phyloP scores from a whole-genome alignment of 2,329 filamentous ascomycete genomes.

The Aspergillus flavus region DNA sequence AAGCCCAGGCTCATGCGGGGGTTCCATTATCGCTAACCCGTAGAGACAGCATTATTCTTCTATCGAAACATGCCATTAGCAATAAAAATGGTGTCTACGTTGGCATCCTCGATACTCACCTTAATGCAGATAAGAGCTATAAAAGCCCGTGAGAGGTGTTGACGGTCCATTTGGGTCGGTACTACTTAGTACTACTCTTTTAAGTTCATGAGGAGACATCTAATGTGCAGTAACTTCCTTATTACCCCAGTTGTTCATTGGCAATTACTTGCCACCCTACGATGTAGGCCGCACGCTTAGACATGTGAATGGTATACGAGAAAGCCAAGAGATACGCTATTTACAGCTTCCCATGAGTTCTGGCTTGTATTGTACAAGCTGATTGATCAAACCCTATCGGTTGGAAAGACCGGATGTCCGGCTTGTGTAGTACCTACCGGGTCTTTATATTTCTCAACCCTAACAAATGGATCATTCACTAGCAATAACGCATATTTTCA shows the following conservation, averaged over 20 bases:
- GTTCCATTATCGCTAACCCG: background rate
- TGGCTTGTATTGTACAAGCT: background rate
- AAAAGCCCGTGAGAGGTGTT: background rate
- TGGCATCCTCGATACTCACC: background rate
- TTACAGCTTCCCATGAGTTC: too few species aligned
- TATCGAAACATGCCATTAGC: background rate
- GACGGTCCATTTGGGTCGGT: background rate
- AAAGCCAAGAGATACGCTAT: background rate
- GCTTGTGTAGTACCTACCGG: background rate
- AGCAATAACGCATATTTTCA: background rate
- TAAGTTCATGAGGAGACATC: too few species aligned
- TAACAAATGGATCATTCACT: background rate
- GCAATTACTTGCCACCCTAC: background rate
- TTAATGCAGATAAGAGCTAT: background rate
- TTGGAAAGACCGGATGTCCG: background rate
- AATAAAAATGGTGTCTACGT: background rate
- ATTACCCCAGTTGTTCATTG: too few species aligned
- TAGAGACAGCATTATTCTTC: background rate
- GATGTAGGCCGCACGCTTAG: background rate
- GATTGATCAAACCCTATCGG: background rate
- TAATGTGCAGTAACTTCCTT: background rate
- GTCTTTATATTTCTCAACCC: background rate
- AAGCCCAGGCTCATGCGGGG: background rate
- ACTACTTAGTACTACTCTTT: background rate
- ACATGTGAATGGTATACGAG: background rate